Base-by-base conservation (phyloP, 331 rosid genomes). In the Malus hybrid region DNA sequence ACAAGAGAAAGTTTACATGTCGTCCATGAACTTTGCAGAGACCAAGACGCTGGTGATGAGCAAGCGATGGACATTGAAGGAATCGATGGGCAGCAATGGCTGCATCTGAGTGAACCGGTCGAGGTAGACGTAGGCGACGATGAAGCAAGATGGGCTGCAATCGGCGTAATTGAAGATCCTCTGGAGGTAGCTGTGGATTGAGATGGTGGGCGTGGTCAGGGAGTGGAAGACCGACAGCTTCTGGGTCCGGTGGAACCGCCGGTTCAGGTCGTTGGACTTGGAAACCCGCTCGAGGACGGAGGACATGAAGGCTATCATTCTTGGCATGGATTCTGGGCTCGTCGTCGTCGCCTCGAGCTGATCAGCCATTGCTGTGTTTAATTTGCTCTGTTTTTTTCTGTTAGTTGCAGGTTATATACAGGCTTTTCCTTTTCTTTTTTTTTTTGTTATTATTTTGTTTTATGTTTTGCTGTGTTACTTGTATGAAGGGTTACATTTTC, bases 1-100 rank as follows among this genome's bases (percentile, higher is more conserved):
- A 10, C 29, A 3, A 22, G 4, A 4, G 24, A 10, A 22, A 19
- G 15, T 83, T 82, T 71, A 85, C 89, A 74, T 31, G 72, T 85
- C 89, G 57, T 85, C 89, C 89, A 85, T 80, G 77, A 85, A 82
- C 83, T 85, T 85, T 29, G 89, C 89, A 59, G 89, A 50, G 74
- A 83, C 71, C 77, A 85, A 71, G 70, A 85, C 86, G 42, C 89
- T 85, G 33, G 89, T 74, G 42, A 85, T 75, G 34, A 85, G 86
- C 83, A 85, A 67, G 36, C 89, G 86, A 61, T 85, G 89, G 54
- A 85, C 87, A 65, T 80, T 85, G 74, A 77, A 83, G 33, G 89
- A 80, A 44, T 77, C 75, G 71, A 85, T 82, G 28, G 89, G 89
- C 71, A 80, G 5, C 27, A 67, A 62, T 11, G 80, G 84, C 56